Evolutionary conservation across 495 filamentous ascomycete species (phyloP), one percentile per base, ranked within the genome.

Genomic region (Hyaloscypha bicolor): DNA sequence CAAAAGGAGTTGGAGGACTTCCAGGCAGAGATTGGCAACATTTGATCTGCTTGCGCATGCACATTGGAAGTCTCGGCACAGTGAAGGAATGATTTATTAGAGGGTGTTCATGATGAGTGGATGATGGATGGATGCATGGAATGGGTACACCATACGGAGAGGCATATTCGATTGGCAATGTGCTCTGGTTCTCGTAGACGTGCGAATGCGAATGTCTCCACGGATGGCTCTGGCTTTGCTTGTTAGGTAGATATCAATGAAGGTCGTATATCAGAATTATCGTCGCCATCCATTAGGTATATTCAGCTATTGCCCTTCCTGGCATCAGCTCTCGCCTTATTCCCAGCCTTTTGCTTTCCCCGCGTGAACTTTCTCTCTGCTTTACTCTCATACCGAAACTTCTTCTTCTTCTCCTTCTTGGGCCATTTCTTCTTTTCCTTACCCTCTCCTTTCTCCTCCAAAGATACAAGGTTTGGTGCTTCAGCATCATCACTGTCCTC

Each of bases 1-100:
- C 87, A 97, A 86, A 93, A 93, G 85, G 94, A 98, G 76, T 82
- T 98, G 63, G 91, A 96, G 69, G 89, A 94, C 64, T 90, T 98
- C 80, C 89, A 92, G 79, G 75, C 80, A 68, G 93, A 97, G 78
- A 92, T 99, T 77, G 90, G 89, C 84, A 93, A 91, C 79, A 92
- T 98, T 78, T 98, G 89, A 86, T 76, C 64, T 61, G 58, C 39
- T 57, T 60, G 31, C 68, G 9, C 8, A 19, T 14, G 16, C 25
- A 25, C 25, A 25, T 25, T 25, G 25, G 25, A 25, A 2, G 25
- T 25, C 4, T 48, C 42, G 9, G 42, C 16, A 48, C 42, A 16
- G 42, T 12, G 35, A 48, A 16, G 42, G 16, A 4, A 12, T 19
- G 6, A 16, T 48, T 48, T 14, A 14, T 55, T 57, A 22, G 61